A percentile compares a stretch with the other conserved stretches of the same genome.
Evolutionary conservation across 495 filamentous ascomycete species (phyloP).

Genomic region (Diplogelasinospora grovesii): DNA sequence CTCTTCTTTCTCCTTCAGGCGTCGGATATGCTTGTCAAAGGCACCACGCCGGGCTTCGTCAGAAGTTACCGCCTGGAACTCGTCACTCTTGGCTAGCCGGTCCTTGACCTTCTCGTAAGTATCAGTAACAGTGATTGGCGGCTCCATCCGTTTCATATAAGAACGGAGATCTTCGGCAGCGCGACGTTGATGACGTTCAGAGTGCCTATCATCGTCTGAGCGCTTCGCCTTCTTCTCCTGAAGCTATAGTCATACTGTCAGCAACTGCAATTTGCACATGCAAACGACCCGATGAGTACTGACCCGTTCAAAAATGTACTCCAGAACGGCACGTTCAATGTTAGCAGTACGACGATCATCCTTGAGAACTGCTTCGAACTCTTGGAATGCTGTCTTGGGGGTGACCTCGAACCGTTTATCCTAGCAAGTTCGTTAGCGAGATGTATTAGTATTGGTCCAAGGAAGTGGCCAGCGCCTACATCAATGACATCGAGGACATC

Average conservation of each 20-base stretch:
- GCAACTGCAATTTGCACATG: not conserved
- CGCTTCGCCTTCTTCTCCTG: constrained; percentile 64
- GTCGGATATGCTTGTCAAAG: constrained; percentile 89
- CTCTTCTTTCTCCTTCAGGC: constrained; percentile 85
- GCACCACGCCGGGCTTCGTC: constrained; percentile 77
- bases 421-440: constrained; percentile 33
- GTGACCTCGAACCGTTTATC: constrained; percentile 88
- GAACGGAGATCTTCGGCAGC: constrained; percentile 80
- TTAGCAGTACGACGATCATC: constrained; percentile 79
- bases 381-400: constrained; percentile 75
- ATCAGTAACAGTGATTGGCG: constrained; percentile 68
- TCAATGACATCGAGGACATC: constrained; percentile 86
- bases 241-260: constrained; percentile 43
- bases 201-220: constrained; percentile 72
- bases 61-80: constrained; percentile 71
- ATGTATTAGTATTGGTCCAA: not conserved
- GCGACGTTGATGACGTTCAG: constrained; percentile 79
- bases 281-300: constrained; percentile 1
- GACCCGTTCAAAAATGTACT: constrained; percentile 72
- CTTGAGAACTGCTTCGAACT: constrained; percentile 70
- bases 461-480: constrained; percentile 52
- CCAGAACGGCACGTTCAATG: constrained; percentile 67
- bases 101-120: constrained; percentile 80
- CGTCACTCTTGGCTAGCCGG: constrained; percentile 69
- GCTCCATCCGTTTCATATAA: constrained; percentile 83